phyloP scores from a whole-genome alignment of 78 protist species.

The Dictyostelium citrinum region DNA sequence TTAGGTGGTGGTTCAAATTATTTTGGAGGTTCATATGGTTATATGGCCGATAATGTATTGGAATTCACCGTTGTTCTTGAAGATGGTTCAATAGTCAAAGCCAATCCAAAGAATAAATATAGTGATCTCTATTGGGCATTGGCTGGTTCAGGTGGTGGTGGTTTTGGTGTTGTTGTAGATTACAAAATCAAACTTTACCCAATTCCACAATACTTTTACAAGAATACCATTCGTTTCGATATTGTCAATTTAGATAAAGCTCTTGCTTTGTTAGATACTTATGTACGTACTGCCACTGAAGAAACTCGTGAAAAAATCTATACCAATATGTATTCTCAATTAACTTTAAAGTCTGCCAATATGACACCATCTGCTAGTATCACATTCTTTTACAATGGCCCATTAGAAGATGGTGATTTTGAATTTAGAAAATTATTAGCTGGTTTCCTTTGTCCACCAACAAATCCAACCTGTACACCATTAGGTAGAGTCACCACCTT shows the following conservation, averaged over 20 bases:
- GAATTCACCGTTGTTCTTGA: not conserved
- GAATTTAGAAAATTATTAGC: not conserved
- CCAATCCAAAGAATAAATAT: not conserved
- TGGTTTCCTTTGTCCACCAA: not conserved
- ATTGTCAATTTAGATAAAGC: not conserved
- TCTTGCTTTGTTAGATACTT: not conserved
- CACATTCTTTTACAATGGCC: conserved; percentile 21
- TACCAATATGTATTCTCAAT: not conserved
- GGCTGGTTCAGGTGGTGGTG: conserved; percentile 5
- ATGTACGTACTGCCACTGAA: not conserved
- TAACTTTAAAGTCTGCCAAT: not conserved
- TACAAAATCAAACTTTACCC: not conserved
- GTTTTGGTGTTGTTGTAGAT: conserved; percentile 10
- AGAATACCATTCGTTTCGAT: not conserved
- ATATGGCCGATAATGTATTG: conserved; percentile 1
- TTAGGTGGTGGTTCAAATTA: conserved; percentile 51
- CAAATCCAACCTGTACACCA: not conserved
- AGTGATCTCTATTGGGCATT: conserved; percentile 18
- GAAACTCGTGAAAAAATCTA: not conserved
- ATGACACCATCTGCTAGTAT: not conserved
- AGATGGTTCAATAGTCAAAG: not conserved
- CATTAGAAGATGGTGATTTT: not conserved
- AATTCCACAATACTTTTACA: not conserved
- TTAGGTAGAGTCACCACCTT: not conserved
- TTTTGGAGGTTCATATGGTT: conserved; percentile 8